Evolutionary conservation across 1,284 basidiomycete species (phyloP).

Genomic region (Cutaneotrichosporon dermatis): DNA sequence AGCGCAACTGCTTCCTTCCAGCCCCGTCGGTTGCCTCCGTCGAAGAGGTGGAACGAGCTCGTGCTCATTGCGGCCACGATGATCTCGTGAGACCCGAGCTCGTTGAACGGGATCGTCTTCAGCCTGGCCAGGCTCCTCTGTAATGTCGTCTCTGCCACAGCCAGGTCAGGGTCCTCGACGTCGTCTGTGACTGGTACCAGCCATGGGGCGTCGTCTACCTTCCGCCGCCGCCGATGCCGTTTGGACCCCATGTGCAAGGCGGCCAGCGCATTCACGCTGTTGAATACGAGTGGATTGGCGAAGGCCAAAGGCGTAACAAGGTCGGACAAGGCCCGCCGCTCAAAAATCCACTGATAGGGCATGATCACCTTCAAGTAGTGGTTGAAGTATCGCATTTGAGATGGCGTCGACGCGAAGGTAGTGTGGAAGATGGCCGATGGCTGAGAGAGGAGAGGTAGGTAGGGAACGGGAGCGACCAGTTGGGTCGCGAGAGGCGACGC

Average conservation of each 20-base stretch:
- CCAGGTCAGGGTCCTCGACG: neutral
- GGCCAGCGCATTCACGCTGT: slow-evolving; percentile 20
- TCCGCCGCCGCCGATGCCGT: neutral
- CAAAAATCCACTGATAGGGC: slow-evolving; percentile 29
- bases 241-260: slow-evolving; percentile 25
- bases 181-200: neutral
- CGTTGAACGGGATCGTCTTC: slow-evolving; percentile 15
- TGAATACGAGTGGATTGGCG: slow-evolving; percentile 20
- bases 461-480: neutral
- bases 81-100: slow-evolving; percentile 23
- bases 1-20: slow-evolving; percentile 21
- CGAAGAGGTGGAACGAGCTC: slow-evolving; percentile 29
- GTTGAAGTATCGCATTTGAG: slow-evolving; percentile 22
- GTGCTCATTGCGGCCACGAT: slow-evolving; percentile 26
- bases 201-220: slow-evolving; percentile 3
- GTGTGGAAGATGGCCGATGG: neutral
- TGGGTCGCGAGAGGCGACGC: neutral
- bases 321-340: slow-evolving; percentile 17
- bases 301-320: slow-evolving; percentile 25
- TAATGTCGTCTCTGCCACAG: slow-evolving; percentile 14
- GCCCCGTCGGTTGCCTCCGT: slow-evolving; percentile 23
- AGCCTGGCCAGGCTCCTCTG: slow-evolving; percentile 17
- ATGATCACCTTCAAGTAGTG: slow-evolving; percentile 33
- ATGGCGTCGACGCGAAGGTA: neutral
- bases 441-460: neutral